phyloP scores from a whole-genome alignment of 2,329 filamentous ascomycete species.

The Talaromyces sp. region DNA sequence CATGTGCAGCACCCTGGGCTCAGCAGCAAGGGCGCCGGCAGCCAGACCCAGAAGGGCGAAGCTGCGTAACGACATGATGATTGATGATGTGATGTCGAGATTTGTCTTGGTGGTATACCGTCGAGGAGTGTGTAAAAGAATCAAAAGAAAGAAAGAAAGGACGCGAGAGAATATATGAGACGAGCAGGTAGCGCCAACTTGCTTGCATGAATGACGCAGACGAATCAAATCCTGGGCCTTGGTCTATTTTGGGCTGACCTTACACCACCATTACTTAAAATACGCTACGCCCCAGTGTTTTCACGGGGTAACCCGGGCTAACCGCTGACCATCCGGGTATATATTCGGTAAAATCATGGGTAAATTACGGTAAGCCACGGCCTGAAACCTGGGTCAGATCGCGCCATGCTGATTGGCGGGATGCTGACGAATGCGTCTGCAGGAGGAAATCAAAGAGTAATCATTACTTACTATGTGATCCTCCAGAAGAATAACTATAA shows the following conservation, averaged over 20 bases:
- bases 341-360: not conserved
- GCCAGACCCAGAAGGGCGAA: constrained; percentile 10
- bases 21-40: constrained; percentile 16
- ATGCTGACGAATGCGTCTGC: not conserved
- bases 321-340: not conserved
- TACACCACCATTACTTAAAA: not conserved
- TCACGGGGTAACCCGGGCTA: not conserved
- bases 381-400: not conserved
- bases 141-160: not conserved
- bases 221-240: not conserved
- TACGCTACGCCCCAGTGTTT: not conserved
- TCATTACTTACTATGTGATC: not conserved
- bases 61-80: constrained; percentile 4
- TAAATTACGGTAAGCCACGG: not conserved
- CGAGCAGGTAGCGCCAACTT: not conserved
- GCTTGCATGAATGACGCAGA: constrained; percentile 5
- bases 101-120: too few relatives aligned
- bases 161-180: not conserved
- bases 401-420: not conserved
- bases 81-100: not conserved
- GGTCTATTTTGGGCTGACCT: not conserved
- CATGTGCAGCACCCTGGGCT: constrained; percentile 16
- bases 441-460: not conserved
- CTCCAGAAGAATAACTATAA: too few relatives aligned
- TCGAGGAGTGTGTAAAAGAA: not conserved